Base-by-base conservation (phyloP, 2,329 filamentous ascomycete species). In the Pyrenophora tritici-repentis region DNA sequence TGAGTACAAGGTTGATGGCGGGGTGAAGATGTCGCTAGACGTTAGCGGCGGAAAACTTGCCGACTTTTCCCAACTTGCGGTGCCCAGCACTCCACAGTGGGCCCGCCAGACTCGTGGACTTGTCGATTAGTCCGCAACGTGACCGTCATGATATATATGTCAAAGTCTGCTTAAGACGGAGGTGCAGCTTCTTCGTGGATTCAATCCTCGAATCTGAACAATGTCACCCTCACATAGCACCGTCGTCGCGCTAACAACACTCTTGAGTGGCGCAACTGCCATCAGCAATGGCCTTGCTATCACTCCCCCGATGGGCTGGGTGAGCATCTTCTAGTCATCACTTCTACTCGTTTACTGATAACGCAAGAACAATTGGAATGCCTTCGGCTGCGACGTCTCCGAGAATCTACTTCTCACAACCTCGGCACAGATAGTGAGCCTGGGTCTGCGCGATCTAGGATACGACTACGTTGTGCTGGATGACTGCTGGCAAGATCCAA, bases 391-490 rank as follows among this genome's bases (percentile, higher is more conserved):
- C 48, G 62, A 63, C 20, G 65, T 66, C 3, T 65, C 63, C n/a
- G 65, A 68, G 44, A 53, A 59, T 24, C 45, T 68, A 1, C 54
- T 68, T n/a, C 63, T 67, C 37, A 62, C 58, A 5, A 67, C 64
- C 4, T 61, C 65, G 3, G 50, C 58, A 17, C 51, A 66, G 32
- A 63, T 70, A 3, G 7, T 64, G 13, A 53, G 56, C 43, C 49
- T 63, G 6, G 66, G 65, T 12, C 51, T 70, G 29, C 60, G 70
- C 40, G 65, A 69, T 50, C 40, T 67, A 14, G 66, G 65, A 7
- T 69, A 67, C 44, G 47, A 68, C 16, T 84, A 86, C 47, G 78
- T 86, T 48, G 83, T 83, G 51, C 79, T 78, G 10, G 84, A 87
- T 67, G 85, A 87, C 63, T 86, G 84, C 71, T 88, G 71, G 73